Base-by-base conservation (phyloP, 345 rosid genomes). In the Noccaea caerulescens region DNA sequence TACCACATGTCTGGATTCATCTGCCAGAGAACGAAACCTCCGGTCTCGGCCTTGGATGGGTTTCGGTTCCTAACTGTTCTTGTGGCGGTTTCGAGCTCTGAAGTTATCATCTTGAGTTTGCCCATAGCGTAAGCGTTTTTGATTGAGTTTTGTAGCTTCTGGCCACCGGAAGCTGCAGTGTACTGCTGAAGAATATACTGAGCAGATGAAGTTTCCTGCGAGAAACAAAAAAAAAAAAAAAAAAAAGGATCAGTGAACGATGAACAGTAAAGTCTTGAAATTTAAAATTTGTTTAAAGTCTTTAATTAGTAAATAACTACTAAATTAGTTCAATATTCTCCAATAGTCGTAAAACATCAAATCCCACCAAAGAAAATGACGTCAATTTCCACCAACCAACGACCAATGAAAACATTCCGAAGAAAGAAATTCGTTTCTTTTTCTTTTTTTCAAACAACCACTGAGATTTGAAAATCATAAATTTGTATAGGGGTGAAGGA, bases 1-100 rank as follows among this genome's bases (percentile, higher is more conserved):
- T 91, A 91, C 97, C 97, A 91, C 93, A 87, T 88, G 55, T 88
- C 97, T 7, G 97, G 97, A 81, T 89, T 78, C 97, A 91, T 91
- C 82, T 91, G 96, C 97, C 97, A 91, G 10, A 91, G 96, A 59
- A 91, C 97, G 53, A 91, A 91, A 5, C 97, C 93, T 14, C 97
- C 97, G 0, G 88, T 77, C 73, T 91, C 96, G 2, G 84, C 83
- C 49, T 85, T 79, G 0, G 91, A 76, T 47, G 83, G 79, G 59
- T 80, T 84, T 11, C 88, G 79, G 47, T 84, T 88, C 86, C 82
- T 87, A 51, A 91, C 86, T 0, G 89, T 91, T 80, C 72, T 88
- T 0, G 87, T 82, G 3, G 97, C 85, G 0, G 93, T 88, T 70
- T 84, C 97, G 32, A 82, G 78, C 75, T 88, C 97, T 0, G 91